Evolutionary conservation across 257 asterid genomes (phyloP).

Genomic region (Solanum chaucha): DNA sequence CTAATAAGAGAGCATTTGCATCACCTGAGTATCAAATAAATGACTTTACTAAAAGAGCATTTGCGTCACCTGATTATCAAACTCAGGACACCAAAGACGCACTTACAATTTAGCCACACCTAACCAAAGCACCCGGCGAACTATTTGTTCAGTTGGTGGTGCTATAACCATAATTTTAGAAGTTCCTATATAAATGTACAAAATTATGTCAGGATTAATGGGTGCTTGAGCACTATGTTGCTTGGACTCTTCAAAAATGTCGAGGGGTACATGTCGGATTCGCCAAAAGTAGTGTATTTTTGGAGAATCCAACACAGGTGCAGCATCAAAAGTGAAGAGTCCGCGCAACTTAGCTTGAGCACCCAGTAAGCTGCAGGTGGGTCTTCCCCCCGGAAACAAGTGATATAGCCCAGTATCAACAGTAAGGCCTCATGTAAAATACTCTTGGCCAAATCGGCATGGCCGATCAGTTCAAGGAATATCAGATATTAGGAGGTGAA

Average conservation of each 20-base stretch:
- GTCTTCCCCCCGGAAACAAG: not conserved
- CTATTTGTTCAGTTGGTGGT: not conserved
- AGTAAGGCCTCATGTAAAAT: not conserved
- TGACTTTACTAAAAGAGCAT: not conserved
- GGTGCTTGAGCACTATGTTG: not conserved
- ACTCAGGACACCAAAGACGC: not conserved
- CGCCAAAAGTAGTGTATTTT: too few species aligned
- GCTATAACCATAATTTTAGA: too few species aligned
- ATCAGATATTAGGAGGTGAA: not conserved
- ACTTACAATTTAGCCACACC: not conserved
- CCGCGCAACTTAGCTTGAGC: not conserved
- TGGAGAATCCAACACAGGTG: too few species aligned
- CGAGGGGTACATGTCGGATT: too few species aligned
- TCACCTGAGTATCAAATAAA: not conserved
- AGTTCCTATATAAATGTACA: too few species aligned
- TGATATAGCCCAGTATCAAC: not conserved
- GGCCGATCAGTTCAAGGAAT: not conserved
- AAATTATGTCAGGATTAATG: not conserved
- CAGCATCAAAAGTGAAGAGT: too few species aligned
- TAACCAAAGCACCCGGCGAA: not conserved
- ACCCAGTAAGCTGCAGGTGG: not conserved
- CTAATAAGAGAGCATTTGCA: not conserved
- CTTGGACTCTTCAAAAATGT: too few species aligned
- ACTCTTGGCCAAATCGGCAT: not conserved
- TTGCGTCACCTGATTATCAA: not conserved